Conservation (phyloP, 805 yeast species). For the Candida ulmi region DNA sequence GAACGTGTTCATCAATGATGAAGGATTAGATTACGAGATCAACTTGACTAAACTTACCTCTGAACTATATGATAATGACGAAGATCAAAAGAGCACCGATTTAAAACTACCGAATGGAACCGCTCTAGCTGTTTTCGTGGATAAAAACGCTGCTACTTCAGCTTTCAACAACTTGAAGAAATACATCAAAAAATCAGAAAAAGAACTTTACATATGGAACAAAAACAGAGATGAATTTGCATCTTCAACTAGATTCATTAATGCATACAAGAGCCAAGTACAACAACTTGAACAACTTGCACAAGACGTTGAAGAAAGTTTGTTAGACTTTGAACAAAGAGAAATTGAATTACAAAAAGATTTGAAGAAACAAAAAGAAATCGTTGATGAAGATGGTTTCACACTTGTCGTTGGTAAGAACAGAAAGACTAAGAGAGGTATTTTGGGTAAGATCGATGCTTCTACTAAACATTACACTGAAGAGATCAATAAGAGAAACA, state of each 20-base stretch:
- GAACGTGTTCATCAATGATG: slow-evolving; percentile 35
- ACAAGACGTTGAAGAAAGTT: slow-evolving; percentile 49
- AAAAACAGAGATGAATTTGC: slow-evolving; percentile 22
- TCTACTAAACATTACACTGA: slow-evolving; percentile 31
- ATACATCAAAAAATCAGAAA: slow-evolving; percentile 34
- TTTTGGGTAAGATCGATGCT: slow-evolving; percentile 48
- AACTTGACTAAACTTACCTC: slow-evolving; percentile 57
- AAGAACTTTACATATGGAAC: slow-evolving; percentile 27
- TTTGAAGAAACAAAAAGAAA: slow-evolving; percentile 45
- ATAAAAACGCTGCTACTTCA: slow-evolving; percentile 57
- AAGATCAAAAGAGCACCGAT: slow-evolving; percentile 22
- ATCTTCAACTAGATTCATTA: slow-evolving; percentile 36
- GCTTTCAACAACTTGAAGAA: slow-evolving; percentile 62
- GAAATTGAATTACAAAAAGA: slow-evolving; percentile 60
- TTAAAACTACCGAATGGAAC: slow-evolving; percentile 65
- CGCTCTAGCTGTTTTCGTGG: slow-evolving; percentile 70
- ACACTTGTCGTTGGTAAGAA: slow-evolving; percentile 85
- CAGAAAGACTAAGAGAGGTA: slow-evolving; percentile 72
- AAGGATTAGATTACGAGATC: slow-evolving; percentile 38
- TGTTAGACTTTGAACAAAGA: slow-evolving; percentile 61
- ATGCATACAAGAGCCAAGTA: slow-evolving; percentile 31
- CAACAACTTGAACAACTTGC: slow-evolving; percentile 45
- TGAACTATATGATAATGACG: slow-evolving; percentile 37
- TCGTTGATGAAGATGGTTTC: slow-evolving; percentile 92
- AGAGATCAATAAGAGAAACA: slow-evolving; percentile 39